Conservation (phyloP, 805 yeast genomes). For the Pichia ethanolica region DNA sequence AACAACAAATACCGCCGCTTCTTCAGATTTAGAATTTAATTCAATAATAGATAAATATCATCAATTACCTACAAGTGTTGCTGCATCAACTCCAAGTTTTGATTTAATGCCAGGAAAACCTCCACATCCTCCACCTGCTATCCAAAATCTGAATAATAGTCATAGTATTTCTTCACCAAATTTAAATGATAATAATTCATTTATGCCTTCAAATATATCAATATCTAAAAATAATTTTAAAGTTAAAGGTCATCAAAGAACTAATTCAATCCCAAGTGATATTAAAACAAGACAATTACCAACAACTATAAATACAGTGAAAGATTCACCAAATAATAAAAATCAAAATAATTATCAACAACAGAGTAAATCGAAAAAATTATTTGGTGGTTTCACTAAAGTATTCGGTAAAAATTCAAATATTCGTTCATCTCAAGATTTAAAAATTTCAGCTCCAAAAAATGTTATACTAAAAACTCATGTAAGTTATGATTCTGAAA, state of each 20-base stretch:
- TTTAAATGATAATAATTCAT: no score
- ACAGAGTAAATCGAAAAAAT: slow-evolving; percentile 29
- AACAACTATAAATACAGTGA: slow-evolving; percentile 12
- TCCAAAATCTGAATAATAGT: no score
- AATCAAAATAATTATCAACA: slow-evolving; percentile 23
- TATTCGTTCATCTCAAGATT: slow-evolving; percentile 12
- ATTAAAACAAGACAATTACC: slow-evolving; percentile 11
- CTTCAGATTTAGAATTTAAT: slow-evolving; percentile 13
- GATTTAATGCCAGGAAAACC: neutral
- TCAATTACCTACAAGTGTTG: slow-evolving; percentile 3
- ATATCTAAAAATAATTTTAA: neutral
- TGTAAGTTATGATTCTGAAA: slow-evolving; percentile 78
- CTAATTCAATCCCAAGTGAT: slow-evolving; percentile 9
- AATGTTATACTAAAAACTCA: slow-evolving; percentile 88
- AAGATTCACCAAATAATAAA: slow-evolving; percentile 17
- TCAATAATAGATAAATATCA: slow-evolving; percentile 12
- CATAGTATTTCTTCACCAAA: neutral
- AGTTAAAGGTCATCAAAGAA: slow-evolving; percentile 5
- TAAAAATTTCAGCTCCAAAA: slow-evolving; percentile 83
- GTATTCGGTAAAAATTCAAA: slow-evolving; percentile 28
- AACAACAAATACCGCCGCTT: neutral
- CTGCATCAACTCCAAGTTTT: neutral
- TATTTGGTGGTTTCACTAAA: slow-evolving; percentile 49
- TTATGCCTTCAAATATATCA: neutral
- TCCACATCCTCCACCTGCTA: neutral